phyloP scores from a whole-genome alignment of 2,329 filamentous ascomycete genomes.

The Penicillium sumatraense region DNA sequence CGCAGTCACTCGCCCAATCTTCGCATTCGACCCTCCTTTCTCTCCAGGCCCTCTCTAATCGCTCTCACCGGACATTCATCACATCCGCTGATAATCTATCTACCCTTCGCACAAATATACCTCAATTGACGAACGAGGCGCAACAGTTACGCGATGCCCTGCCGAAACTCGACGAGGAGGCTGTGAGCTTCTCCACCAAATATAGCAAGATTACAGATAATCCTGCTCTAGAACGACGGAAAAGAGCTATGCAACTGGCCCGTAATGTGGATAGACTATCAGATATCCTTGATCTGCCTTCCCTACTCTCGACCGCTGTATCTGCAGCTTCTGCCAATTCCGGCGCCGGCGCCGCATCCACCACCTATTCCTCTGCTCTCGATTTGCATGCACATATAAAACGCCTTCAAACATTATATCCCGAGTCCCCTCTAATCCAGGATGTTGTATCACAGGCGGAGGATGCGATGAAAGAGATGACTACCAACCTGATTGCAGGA shows the following conservation, averaged over 20 bases:
- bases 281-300: constrained; percentile 88
- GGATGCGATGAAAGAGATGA: constrained; percentile 85
- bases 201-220: constrained; percentile 77
- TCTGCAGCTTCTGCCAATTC: constrained; percentile 48
- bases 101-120: constrained; percentile 74
- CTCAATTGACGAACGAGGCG: constrained; percentile 68
- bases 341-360: constrained; percentile 48
- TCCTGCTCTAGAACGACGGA: constrained; percentile 72
- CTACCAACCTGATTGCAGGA: constrained; percentile 77
- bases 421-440: constrained; percentile 73
- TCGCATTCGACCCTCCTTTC: constrained; percentile 81
- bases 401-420: constrained; percentile 80
- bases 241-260: constrained; percentile 78
- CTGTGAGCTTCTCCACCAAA: constrained; percentile 78
- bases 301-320: constrained; percentile 76
- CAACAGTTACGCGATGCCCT: constrained; percentile 71
- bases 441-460: constrained; percentile 79
- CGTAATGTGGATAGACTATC: constrained; percentile 87
- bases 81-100: constrained; percentile 77
- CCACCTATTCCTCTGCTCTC: constrained; percentile 85
- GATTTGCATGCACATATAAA: constrained; percentile 95
- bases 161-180: constrained; percentile 77
- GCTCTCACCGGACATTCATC: constrained; percentile 84
- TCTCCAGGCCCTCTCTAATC: constrained; percentile 85
- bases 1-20: constrained; percentile 76